Evolutionary conservation across 2,329 filamentous ascomycete genomes (phyloP).

Genomic region (Pseudogymnoascus sp.): DNA sequence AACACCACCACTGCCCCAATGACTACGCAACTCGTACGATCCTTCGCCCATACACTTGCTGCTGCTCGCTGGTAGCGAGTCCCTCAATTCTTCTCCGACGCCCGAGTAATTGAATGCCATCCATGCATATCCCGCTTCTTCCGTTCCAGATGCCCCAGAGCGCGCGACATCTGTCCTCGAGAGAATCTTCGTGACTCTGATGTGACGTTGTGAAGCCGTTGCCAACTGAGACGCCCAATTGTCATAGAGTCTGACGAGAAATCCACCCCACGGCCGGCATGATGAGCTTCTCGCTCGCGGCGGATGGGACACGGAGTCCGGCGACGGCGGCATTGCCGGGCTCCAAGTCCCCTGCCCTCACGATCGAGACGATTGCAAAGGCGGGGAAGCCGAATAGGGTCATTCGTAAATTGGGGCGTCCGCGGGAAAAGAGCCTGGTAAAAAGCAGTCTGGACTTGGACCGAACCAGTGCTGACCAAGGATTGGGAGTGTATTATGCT

Average conservation of each 20-base stretch:
- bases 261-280: neutral
- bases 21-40: conserved; percentile 6
- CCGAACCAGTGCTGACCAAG: neutral
- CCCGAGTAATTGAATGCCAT: neutral
- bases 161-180: neutral
- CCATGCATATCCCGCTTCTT: neutral
- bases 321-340: neutral
- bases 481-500: neutral
- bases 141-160: neutral
- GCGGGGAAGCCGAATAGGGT: neutral
- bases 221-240: neutral
- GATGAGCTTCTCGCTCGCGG: conserved; percentile 6
- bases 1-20: conserved; percentile 7
- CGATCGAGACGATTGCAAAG: neutral
- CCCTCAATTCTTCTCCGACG: neutral
- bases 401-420: neutral
- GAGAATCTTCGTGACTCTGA: neutral
- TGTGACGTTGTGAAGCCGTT: neutral
- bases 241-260: neutral
- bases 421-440: neutral
- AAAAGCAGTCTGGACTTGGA: neutral
- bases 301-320: neutral
- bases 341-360: neutral
- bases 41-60: neutral
- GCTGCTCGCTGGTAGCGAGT: neutral